phyloP scores from a whole-genome alignment of 2,329 filamentous ascomycete species.

The Penicillium sp. region DNA sequence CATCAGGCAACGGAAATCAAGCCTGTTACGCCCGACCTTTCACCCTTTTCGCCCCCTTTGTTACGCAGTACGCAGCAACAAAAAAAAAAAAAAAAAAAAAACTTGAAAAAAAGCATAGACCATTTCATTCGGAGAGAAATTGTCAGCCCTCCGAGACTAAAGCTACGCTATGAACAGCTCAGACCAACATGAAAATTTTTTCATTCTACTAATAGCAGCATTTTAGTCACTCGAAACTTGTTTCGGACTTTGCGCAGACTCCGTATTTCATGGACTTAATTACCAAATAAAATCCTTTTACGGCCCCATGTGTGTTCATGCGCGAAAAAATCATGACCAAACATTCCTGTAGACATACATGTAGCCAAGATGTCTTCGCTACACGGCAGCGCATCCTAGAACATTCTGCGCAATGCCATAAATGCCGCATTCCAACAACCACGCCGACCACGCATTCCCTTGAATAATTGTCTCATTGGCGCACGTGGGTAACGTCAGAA shows the following conservation, averaged over 20 bases:
- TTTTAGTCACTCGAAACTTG: neutral
- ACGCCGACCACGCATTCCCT: slow-evolving; percentile 6
- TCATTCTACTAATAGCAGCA: neutral
- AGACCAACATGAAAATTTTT: neutral
- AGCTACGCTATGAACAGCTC: neutral
- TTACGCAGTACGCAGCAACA: neutral
- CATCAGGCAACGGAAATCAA: slow-evolving; percentile 17
- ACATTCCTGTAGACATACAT: neutral
- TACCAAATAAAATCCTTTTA: neutral
- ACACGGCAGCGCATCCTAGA: neutral
- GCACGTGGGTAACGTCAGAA: slow-evolving; percentile 15
- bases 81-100: neutral
- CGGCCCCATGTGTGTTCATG: neutral
- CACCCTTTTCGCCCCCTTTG: neutral
- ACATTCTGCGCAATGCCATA: neutral
- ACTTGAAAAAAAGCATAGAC: neutral
- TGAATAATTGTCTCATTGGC: slow-evolving; percentile 3
- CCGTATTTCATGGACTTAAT: neutral
- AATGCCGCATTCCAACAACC: slow-evolving; percentile 4
- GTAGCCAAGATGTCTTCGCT: neutral
- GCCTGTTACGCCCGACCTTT: slow-evolving; percentile 6
- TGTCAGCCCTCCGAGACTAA: neutral
- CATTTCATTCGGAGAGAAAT: neutral
- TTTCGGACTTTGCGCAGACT: neutral
- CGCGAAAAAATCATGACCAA: neutral